Conservation (phyloP, 305 asterid genomes). For the Salvia sclarea region DNA sequence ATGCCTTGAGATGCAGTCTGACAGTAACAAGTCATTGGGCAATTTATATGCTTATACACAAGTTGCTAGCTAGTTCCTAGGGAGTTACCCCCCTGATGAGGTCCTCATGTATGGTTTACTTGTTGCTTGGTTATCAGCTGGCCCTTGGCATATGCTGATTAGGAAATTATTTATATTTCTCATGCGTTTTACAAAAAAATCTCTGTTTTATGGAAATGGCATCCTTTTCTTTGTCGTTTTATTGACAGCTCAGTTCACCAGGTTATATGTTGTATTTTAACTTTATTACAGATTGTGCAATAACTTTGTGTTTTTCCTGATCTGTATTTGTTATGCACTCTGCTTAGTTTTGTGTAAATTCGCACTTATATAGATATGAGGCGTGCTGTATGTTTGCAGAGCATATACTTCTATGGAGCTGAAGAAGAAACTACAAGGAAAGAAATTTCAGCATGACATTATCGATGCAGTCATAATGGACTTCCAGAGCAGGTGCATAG, state of each 20-base stretch:
- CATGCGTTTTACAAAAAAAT: not conserved
- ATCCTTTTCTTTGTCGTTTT: not conserved
- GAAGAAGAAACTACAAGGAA: slow-evolving; percentile 70
- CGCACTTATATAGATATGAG: slow-evolving; percentile 18
- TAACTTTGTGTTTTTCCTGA: not conserved
- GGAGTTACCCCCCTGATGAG: not conserved
- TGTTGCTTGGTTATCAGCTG: not conserved
- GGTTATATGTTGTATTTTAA: slow-evolving; percentile 9
- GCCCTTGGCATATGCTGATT: not conserved
- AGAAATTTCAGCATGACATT: slow-evolving; percentile 49
- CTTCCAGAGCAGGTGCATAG: slow-evolving; percentile 63
- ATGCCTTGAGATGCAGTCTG: not conserved
- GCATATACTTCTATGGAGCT: slow-evolving; percentile 78
- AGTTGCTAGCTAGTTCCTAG: not conserved
- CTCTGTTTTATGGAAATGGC: slow-evolving; percentile 8
- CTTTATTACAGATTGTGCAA: not conserved
- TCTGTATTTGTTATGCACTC: not conserved
- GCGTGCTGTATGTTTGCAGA: slow-evolving; percentile 47
- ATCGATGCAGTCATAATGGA: slow-evolving; percentile 65
- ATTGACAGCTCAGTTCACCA: not conserved
- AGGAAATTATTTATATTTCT: not conserved
- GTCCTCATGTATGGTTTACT: slow-evolving; percentile 4
- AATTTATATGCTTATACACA: not conserved
- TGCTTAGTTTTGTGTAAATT: not conserved
- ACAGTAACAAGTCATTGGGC: not conserved